These are phyloP conservation scores for Acanthochlamys bracteata DNA, from an alignment of 106 monocot genomes.

Conservation along the genomic window DNA sequence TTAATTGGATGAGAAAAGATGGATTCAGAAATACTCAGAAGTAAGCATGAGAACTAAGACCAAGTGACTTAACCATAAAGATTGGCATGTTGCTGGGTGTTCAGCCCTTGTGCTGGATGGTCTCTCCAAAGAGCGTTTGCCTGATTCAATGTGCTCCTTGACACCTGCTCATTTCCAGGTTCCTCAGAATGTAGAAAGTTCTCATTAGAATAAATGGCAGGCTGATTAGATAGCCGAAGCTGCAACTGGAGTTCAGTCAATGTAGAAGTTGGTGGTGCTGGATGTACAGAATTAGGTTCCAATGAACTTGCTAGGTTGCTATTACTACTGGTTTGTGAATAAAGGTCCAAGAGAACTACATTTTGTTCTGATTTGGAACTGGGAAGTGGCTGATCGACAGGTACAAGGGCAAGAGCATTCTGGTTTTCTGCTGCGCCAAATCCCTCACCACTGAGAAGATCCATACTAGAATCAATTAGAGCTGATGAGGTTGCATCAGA, in stretches of 20 bases:
- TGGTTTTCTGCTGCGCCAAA: slow-evolving; percentile 10
- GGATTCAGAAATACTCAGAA: no score
- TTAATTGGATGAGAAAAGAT: no score
- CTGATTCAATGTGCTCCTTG: slow-evolving; percentile 16
- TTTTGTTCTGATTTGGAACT: slow-evolving; percentile 31
- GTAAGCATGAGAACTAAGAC: background rate
- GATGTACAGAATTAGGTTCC: slow-evolving; percentile 5
- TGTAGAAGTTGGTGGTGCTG: slow-evolving; percentile 1
- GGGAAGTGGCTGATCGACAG: slow-evolving; percentile 13
- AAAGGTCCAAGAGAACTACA: slow-evolving; percentile 31
- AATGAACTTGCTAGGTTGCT: background rate
- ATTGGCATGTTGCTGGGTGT: slow-evolving; percentile 17
- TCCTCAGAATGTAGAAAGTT: background rate
- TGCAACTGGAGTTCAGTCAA: background rate
- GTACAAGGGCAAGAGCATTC: slow-evolving; percentile 32
- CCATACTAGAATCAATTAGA: slow-evolving; percentile 7
- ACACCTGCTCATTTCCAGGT: slow-evolving; percentile 8
- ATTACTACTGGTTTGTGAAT: slow-evolving; percentile 4
- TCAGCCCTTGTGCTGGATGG: slow-evolving; percentile 1
- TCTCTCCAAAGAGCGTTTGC: slow-evolving; percentile 13
- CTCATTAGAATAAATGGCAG: slow-evolving; percentile 17
- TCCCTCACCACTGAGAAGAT: slow-evolving; percentile 10
- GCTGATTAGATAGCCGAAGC: slow-evolving; percentile 6
- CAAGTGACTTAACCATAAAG: background rate
- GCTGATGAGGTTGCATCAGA: slow-evolving; percentile 5